These are phyloP conservation scores for Thraustotheca clavata DNA, from an alignment of 352 stramenopile genomes.

Conservation along the genomic window DNA sequence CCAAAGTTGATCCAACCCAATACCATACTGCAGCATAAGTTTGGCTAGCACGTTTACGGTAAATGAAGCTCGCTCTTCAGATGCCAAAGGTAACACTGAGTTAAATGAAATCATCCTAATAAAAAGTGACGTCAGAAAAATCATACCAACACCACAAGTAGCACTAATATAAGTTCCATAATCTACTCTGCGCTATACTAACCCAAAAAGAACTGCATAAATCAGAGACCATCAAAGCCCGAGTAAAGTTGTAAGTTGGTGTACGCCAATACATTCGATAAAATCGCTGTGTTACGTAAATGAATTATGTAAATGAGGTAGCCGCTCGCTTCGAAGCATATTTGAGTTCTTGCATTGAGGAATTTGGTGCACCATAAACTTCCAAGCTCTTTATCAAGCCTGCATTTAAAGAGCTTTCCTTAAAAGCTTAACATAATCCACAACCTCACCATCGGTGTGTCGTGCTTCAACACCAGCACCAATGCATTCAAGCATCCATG, in stretches of 20 bases:
- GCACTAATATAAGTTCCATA: slow-evolving; percentile 43
- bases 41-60: slow-evolving; percentile 72
- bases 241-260: slow-evolving; percentile 24
- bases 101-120: slow-evolving; percentile 70
- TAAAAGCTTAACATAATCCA: too few species aligned
- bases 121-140: slow-evolving; percentile 82
- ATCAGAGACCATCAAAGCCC: slow-evolving; percentile 27
- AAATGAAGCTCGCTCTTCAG: slow-evolving; percentile 82
- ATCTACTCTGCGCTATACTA: slow-evolving; percentile 47
- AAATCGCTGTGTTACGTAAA: slow-evolving; percentile 34
- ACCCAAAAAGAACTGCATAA: slow-evolving; percentile 71
- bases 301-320: slow-evolving; percentile 26
- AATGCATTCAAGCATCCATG: slow-evolving; percentile 77
- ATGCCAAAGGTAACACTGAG: slow-evolving; percentile 61
- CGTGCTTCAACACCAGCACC: slow-evolving; percentile 29
- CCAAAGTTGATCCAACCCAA: slow-evolving; percentile 58
- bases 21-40: slow-evolving; percentile 80
- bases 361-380: slow-evolving; percentile 25
- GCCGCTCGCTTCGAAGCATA: slow-evolving; percentile 36
- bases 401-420: too few species aligned
- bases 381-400: too few species aligned
- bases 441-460: slow-evolving; percentile 8
- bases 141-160: slow-evolving; percentile 62
- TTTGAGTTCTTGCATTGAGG: slow-evolving; percentile 31
- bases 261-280: slow-evolving; percentile 31